Evolutionary conservation across 441 rosid species (phyloP).

Genomic region (Populus tomentosa): DNA sequence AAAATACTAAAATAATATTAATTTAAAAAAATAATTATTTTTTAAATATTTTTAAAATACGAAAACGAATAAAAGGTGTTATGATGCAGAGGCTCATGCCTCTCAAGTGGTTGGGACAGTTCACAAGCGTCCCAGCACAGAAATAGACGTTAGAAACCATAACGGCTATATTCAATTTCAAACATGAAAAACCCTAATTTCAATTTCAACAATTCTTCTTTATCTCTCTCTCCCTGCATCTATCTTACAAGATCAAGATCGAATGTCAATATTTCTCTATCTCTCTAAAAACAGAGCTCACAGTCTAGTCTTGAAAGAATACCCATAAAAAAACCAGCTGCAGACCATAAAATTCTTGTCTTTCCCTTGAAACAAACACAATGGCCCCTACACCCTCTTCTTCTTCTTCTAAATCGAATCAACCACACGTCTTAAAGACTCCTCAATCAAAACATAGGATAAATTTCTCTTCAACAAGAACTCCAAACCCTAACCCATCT

Average conservation of each 20-base stretch:
- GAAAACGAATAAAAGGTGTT: no score
- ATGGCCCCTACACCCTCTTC: slow-evolving; percentile 88
- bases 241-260: no score
- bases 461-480: slow-evolving; percentile 43
- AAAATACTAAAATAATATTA: no score
- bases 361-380: background rate
- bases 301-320: background rate
- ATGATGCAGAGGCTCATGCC: no score
- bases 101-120: no score
- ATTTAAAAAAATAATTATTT: no score
- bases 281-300: background rate
- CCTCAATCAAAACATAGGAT: slow-evolving; percentile 74
- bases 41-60: no score
- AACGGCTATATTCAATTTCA: slow-evolving; percentile 53
- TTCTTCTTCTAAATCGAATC: slow-evolving; percentile 40
- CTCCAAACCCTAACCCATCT: slow-evolving; percentile 35
- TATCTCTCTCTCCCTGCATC: background rate
- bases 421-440: slow-evolving; percentile 36
- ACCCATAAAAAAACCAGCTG: background rate
- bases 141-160: slow-evolving; percentile 39
- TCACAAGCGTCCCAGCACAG: background rate
- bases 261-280: no score
- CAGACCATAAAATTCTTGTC: background rate
- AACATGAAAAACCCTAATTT: slow-evolving; percentile 23
- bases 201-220: background rate